Evolutionary conservation across 2,329 filamentous ascomycete genomes (phyloP).

Genomic region (Gaeumannomyces sp.): DNA sequence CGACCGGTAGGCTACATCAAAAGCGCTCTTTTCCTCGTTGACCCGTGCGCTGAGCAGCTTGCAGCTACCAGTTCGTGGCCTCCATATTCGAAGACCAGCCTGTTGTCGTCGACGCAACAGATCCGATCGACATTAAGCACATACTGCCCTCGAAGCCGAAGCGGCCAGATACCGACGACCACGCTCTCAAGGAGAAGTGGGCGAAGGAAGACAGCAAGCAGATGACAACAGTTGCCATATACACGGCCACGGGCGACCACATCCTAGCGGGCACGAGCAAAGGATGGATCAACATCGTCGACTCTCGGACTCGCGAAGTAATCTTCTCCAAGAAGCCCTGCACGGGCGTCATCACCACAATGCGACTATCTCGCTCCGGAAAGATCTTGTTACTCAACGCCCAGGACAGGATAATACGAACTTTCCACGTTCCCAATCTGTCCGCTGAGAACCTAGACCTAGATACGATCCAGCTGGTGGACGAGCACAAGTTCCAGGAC

Average conservation of each 20-base stretch:
- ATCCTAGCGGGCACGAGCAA: conserved; percentile 92
- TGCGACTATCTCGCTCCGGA: conserved; percentile 79
- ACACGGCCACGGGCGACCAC: conserved; percentile 77
- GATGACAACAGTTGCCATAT: conserved; percentile 87
- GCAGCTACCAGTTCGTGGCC: conserved; percentile 75
- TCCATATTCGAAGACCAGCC: conserved; percentile 93
- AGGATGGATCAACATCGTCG: conserved; percentile 93
- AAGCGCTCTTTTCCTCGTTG: neutral
- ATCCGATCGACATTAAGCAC: conserved; percentile 64
- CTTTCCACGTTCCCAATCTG: conserved; percentile 79
- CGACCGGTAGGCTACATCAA: conserved; percentile 59
- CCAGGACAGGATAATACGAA: conserved; percentile 90
- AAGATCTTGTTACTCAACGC: conserved; percentile 86
- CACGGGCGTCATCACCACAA: conserved; percentile 77
- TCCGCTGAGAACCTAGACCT: conserved; percentile 64
- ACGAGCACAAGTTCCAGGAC: conserved; percentile 98
- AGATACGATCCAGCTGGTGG: conserved; percentile 79
- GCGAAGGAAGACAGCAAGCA: conserved; percentile 89
- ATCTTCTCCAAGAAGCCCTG: conserved; percentile 89
- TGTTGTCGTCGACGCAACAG: conserved; percentile 74
- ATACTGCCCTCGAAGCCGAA: conserved; percentile 76
- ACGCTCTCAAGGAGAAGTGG: conserved; percentile 71
- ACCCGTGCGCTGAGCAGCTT: neutral
- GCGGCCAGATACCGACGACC: conserved; percentile 65
- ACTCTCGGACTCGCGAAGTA: conserved; percentile 70